Evolutionary conservation across 176 grass and related monocot species (phyloP).

Genomic region (Triticum turgidum): DNA sequence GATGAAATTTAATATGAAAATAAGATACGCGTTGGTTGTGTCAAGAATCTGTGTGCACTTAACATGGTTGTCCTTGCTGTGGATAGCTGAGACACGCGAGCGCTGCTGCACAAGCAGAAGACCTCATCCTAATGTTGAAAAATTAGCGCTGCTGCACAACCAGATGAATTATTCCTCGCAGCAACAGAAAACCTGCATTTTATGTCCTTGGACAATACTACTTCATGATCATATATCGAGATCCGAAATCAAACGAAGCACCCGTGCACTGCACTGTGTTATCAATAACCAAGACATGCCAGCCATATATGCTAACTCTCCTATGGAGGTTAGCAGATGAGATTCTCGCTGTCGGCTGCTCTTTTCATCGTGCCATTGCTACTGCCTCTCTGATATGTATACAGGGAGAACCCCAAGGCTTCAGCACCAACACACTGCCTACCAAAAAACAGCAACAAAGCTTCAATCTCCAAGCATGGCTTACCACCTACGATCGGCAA

Average conservation of each 20-base stretch:
- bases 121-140: neutral
- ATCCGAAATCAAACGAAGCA: constrained; percentile 12
- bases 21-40: too few relatives aligned
- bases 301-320: neutral
- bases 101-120: neutral
- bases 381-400: neutral
- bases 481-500: constrained; percentile 46
- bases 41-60: neutral
- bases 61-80: constrained; percentile 2
- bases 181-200: neutral
- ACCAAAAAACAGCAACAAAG: neutral
- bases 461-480: constrained; percentile 33
- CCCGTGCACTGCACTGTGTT: constrained; percentile 19
- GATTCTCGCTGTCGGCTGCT: constrained; percentile 32
- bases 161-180: neutral
- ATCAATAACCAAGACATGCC: constrained; percentile 39
- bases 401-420: neutral
- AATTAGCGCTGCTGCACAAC: neutral
- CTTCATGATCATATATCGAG: neutral
- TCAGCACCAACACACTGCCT: neutral
- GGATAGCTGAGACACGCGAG: constrained; percentile 25
- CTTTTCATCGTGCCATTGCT: constrained; percentile 4
- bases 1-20: too few relatives aligned
- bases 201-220: too few relatives aligned
- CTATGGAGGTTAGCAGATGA: neutral